These are phyloP conservation scores for Stagonosporopsis cucurbitacearum DNA, from an alignment of 2,329 filamentous ascomycete genomes.

Conservation along the genomic window DNA sequence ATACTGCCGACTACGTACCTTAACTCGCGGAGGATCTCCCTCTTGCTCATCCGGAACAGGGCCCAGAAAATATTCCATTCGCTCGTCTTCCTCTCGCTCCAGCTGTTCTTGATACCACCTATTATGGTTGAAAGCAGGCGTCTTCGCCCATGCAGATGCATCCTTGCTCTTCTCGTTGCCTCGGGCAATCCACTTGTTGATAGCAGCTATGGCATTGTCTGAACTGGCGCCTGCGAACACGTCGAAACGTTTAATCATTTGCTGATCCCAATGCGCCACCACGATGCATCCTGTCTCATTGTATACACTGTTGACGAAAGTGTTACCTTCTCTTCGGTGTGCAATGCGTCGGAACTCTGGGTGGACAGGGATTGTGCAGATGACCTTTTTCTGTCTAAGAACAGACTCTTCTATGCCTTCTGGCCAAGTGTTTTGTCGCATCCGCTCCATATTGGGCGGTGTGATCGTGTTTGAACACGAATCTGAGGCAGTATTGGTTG, in stretches of 20 bases:
- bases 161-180: constrained; percentile 26
- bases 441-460: background rate
- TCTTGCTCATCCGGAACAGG: constrained; percentile 20
- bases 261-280: constrained; percentile 18
- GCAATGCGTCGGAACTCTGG: constrained; percentile 26
- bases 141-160: constrained; percentile 39
- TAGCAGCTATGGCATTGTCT: constrained; percentile 24
- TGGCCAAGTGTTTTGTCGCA: constrained; percentile 5
- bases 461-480: background rate
- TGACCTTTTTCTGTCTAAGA: constrained; percentile 3
- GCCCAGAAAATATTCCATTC: constrained; percentile 30
- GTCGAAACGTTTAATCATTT: constrained; percentile 30
- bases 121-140: constrained; percentile 28
- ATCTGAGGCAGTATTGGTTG: background rate
- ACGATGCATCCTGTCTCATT: constrained; percentile 30
- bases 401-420: constrained; percentile 3
- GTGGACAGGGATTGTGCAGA: constrained; percentile 24
- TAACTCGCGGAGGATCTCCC: constrained; percentile 10
- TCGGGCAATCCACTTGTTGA: constrained; percentile 41
- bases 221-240: constrained; percentile 29
- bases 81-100: constrained; percentile 21
- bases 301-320: constrained; percentile 24
- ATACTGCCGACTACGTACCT: constrained; percentile 6
- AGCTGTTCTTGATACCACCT: constrained; percentile 35
- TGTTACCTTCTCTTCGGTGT: constrained; percentile 21